A percentile compares a stretch with the other conserved stretches of the same genome.
These are phyloP conservation scores for Candida dajiaensis DNA, from an alignment of 805 yeast species.

Conservation along the genomic window DNA sequence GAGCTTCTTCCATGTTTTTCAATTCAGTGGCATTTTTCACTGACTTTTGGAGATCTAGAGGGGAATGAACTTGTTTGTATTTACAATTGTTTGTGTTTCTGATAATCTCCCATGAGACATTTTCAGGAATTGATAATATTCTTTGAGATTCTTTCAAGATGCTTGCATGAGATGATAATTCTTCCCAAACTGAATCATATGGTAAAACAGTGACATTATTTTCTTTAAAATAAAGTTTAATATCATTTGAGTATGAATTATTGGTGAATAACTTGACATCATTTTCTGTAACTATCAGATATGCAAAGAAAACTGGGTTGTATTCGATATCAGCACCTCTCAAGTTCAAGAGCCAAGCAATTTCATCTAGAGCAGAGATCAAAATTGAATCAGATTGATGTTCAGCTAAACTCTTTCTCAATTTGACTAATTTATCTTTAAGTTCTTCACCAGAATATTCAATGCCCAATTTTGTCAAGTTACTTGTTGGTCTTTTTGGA, in stretches of 20 bases:
- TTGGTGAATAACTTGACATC: slow-evolving; percentile 50
- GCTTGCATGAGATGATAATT: slow-evolving; percentile 30
- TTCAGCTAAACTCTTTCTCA: slow-evolving; percentile 31
- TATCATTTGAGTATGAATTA: slow-evolving; percentile 32
- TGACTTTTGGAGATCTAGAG: slow-evolving; percentile 63
- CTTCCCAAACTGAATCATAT: slow-evolving; percentile 56
- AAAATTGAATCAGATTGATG: slow-evolving; percentile 41
- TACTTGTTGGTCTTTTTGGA: slow-evolving; percentile 51
- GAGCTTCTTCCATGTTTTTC: slow-evolving; percentile 67
- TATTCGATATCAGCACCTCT: slow-evolving; percentile 80
- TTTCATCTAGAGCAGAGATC: slow-evolving; percentile 75
- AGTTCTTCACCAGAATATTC: slow-evolving; percentile 63
- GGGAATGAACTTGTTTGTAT: slow-evolving; percentile 43
- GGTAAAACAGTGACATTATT: slow-evolving; percentile 43
- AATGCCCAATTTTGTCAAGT: slow-evolving; percentile 43
- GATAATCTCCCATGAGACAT: slow-evolving; percentile 64
- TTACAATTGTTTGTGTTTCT: slow-evolving; percentile 39
- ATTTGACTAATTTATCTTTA: slow-evolving; percentile 47
- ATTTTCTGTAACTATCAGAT: slow-evolving; percentile 40
- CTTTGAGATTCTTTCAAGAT: slow-evolving; percentile 17
- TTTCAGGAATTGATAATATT: slow-evolving; percentile 47
- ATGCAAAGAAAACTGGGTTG: slow-evolving; percentile 81
- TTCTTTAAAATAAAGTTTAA: slow-evolving; percentile 34
- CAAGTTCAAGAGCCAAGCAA: slow-evolving; percentile 85
- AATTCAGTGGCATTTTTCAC: slow-evolving; percentile 72